These are phyloP conservation scores for Geotrichum europaeum DNA, from an alignment of 1,139 yeast genomes.

Conservation along the genomic window DNA sequence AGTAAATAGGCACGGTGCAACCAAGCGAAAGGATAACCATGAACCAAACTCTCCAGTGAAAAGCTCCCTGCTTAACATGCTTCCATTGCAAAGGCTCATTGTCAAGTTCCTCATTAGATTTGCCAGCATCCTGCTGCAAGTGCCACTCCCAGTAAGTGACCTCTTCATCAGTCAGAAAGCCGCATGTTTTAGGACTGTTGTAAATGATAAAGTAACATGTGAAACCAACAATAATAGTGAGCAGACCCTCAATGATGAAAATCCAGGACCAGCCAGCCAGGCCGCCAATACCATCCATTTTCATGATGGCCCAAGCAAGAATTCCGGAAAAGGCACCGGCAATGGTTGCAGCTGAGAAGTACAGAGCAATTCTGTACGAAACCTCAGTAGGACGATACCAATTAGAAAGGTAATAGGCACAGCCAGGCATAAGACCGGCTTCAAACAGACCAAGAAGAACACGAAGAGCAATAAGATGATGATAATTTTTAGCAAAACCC, in stretches of 20 bases:
- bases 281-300: constrained; percentile 49
- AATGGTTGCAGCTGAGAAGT: constrained; percentile 14
- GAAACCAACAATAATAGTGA: constrained; percentile 53
- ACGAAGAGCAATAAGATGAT: constrained; percentile 10
- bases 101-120: constrained; percentile 9
- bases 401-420: constrained; percentile 23
- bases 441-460: constrained; percentile 51
- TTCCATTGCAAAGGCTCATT: constrained; percentile 3
- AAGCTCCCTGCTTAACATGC: constrained; percentile 14
- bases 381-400: constrained; percentile 22
- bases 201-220: constrained; percentile 46
- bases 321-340: constrained; percentile 37
- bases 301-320: constrained; percentile 48
- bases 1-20: constrained; percentile 22
- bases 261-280: constrained; percentile 74
- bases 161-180: constrained; percentile 47
- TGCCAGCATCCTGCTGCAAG: constrained; percentile 11
- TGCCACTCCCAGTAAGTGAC: constrained; percentile 32
- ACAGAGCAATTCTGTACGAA: constrained; percentile 21
- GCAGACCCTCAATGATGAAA: constrained; percentile 63
- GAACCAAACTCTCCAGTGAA: constrained; percentile 20
- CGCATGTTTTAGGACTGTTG: constrained; percentile 44
- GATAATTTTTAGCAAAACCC: constrained; percentile 9
- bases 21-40: constrained; percentile 16
- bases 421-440: constrained; percentile 54